phyloP scores from a whole-genome alignment of 352 stramenopile genomes.

The Phytophthora lateralis region DNA sequence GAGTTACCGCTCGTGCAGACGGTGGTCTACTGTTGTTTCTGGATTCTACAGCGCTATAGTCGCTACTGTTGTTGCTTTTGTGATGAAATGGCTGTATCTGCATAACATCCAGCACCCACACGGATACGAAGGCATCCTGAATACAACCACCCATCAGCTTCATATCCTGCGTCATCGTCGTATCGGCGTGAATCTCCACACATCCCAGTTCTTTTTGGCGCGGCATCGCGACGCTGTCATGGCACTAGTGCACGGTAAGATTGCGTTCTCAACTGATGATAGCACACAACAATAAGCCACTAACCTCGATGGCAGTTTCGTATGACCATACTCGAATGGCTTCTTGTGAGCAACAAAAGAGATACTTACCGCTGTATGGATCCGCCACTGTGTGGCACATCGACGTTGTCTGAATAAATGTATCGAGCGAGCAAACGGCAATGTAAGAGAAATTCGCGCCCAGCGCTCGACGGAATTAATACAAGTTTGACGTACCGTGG shows the following conservation, averaged over 20 bases:
- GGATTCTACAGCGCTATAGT: conserved; percentile 12
- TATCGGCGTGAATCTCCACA: conserved; percentile 68
- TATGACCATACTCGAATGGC: conserved; percentile 86
- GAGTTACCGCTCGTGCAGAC: conserved; percentile 21
- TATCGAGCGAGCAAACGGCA: background rate
- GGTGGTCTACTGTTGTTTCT: conserved; percentile 18
- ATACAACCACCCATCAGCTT: conserved; percentile 86
- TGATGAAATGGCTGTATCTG: conserved; percentile 71
- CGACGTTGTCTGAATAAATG: conserved; percentile 62
- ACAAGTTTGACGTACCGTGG: conserved; percentile 46
- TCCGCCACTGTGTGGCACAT: conserved; percentile 82
- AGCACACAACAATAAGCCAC: conserved; percentile 4
- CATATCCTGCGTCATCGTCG: conserved; percentile 82
- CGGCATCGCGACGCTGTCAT: conserved; percentile 71
- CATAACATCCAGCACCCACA: conserved; percentile 80
- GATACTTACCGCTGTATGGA: conserved; percentile 80
- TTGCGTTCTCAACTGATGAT: background rate
- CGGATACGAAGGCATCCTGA: conserved; percentile 80
- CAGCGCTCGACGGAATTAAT: background rate
- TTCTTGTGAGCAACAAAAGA: conserved; percentile 79
- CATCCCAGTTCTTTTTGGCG: conserved; percentile 58
- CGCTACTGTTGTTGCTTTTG: conserved; percentile 17
- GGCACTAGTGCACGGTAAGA: conserved; percentile 48
- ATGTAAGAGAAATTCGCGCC: background rate
- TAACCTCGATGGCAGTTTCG: conserved; percentile 77